These are phyloP conservation scores for Lepidium aucheri DNA, from an alignment of 345 rosid species.

Conservation along the genomic window DNA sequence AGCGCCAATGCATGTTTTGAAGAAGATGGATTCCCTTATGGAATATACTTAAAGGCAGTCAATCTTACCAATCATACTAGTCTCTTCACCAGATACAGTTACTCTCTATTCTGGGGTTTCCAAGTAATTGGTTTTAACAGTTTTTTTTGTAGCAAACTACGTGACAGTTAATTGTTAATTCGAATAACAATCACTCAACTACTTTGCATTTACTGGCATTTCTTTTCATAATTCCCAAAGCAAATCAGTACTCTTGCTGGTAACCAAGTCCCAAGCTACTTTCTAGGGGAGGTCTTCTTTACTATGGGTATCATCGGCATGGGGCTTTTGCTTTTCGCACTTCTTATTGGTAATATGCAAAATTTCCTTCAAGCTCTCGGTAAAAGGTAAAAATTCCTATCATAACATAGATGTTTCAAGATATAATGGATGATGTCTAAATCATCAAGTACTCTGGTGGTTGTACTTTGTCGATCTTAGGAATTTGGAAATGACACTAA, in stretches of 20 bases:
- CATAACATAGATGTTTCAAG: not conserved
- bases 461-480: slow-evolving; percentile 29
- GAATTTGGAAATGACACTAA: slow-evolving; percentile 74
- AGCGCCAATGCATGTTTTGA: slow-evolving; percentile 48
- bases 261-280: slow-evolving; percentile 77
- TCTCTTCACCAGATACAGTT: slow-evolving; percentile 51
- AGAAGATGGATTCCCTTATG: slow-evolving; percentile 37
- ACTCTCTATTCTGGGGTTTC: slow-evolving; percentile 90
- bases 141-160: not conserved
- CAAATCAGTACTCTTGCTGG: slow-evolving; percentile 99
- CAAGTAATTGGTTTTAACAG: slow-evolving; percentile 44
- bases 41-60: slow-evolving; percentile 50
- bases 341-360: slow-evolving; percentile 94
- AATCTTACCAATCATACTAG: slow-evolving; percentile 39
- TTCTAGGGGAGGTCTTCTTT: slow-evolving; percentile 68
- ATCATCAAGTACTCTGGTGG: not conserved
- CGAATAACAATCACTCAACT: not conserved
- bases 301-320: slow-evolving; percentile 75
- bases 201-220: not conserved
- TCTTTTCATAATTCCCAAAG: slow-evolving; percentile 29
- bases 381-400: slow-evolving; percentile 40
- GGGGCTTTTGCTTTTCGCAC: slow-evolving; percentile 88
- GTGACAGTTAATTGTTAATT: not conserved
- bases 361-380: slow-evolving; percentile 87
- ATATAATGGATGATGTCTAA: not conserved